Base-by-base conservation (phyloP, 495 filamentous ascomycete species). In the Glarea lozoyensis region DNA sequence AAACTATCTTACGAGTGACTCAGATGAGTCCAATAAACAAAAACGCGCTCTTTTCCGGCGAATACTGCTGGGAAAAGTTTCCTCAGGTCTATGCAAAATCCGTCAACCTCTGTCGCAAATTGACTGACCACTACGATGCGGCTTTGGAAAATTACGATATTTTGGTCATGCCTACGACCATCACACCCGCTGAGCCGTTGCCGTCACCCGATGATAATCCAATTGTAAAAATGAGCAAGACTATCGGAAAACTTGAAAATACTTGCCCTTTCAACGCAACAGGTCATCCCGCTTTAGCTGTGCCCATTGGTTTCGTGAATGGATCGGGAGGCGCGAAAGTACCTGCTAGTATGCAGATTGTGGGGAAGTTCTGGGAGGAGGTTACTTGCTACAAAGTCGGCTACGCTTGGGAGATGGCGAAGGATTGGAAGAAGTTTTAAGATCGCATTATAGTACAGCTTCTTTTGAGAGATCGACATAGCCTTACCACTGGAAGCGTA, bases 401-500 rank as follows among this genome's bases (percentile, higher is more conserved):
- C 2, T 60, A 63, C 59, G 64, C 77, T 17, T 77, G 80, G 70
- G 78, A 81, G 47, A 77, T 82, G 42, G 77, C 79, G 4, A 73
- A 73, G 40, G 53, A 68, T 30, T 80, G 48, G 42, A 50, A 42
- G 24, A 13, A 32, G 2, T 45, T 50, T 38, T 50, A 24, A 49
- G 15, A 33, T 29, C n/a, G n/a, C n/a, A n/a, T n/a, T n/a, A n/a
- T n/a, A n/a, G n/a, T n/a, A n/a, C n/a, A n/a, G n/a, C n/a, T n/a
- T n/a, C n/a, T n/a, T n/a, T n/a, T n/a, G n/a, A n/a, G n/a, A n/a
- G n/a, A n/a, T n/a, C n/a, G n/a, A n/a, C n/a, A n/a, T n/a, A n/a
- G n/a, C n/a, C n/a, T n/a, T n/a, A n/a, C n/a, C n/a, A n/a, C n/a
- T n/a, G n/a, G n/a, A n/a, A n/a, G n/a, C n/a, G n/a, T n/a, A n/a